Percentiles rank a stretch among this genome's conserved stretches.
Conservation (phyloP, 257 asterid species). For the Ehretia macrophylla region DNA sequence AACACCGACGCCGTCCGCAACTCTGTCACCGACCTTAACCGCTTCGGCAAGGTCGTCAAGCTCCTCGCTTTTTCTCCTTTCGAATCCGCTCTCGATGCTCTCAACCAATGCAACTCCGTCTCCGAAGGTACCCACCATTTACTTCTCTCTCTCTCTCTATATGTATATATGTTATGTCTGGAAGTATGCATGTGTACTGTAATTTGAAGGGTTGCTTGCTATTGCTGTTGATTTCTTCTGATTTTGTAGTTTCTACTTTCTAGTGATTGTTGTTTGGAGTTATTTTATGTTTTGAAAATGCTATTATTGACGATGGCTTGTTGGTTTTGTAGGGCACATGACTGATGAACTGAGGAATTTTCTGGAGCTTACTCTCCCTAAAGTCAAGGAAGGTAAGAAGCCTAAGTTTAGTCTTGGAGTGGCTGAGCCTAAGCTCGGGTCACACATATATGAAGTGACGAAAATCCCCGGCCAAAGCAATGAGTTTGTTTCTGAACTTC, state of each 20-base stretch:
- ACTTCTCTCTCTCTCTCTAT: neutral
- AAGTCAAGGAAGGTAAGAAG: constrained; percentile 87
- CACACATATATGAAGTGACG: constrained; percentile 73
- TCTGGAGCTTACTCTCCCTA: constrained; percentile 75
- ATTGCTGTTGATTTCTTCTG: neutral
- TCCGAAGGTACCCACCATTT: constrained; percentile 68
- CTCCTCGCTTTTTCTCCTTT: constrained; percentile 69
- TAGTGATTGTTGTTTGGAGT: too few species aligned
- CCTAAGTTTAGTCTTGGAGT: constrained; percentile 76
- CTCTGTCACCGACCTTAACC: constrained; percentile 66
- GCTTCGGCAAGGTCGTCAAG: constrained; percentile 80
- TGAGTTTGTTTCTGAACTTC: constrained; percentile 79
- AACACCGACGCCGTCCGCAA: constrained; percentile 72
- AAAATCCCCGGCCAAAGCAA: constrained; percentile 84
- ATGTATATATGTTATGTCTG: neutral
- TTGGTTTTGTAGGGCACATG: constrained; percentile 66
- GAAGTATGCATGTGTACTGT: too few species aligned
- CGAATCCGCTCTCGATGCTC: constrained; percentile 89
- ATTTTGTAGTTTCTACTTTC: neutral
- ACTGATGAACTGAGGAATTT: constrained; percentile 78
- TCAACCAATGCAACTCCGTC: constrained; percentile 79
- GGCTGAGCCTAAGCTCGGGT: constrained; percentile 88
- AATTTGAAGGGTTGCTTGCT: too few species aligned
- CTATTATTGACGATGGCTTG: too few species aligned
- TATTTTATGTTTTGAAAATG: too few species aligned